Evolutionary conservation across 2,329 filamentous ascomycete species (phyloP).

Genomic region (Camptophora hylomeconis): DNA sequence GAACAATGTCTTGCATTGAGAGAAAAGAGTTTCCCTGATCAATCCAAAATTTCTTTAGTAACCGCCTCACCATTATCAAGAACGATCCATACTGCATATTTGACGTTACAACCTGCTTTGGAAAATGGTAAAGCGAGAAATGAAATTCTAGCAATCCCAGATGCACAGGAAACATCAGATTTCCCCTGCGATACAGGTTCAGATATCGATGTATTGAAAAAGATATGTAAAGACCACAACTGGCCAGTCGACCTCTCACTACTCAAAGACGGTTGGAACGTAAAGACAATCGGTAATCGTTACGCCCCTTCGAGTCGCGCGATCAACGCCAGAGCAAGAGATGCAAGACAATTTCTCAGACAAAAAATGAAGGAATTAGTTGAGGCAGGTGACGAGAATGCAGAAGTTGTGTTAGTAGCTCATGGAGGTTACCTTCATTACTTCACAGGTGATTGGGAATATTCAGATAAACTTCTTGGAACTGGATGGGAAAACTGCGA

Average conservation of each 20-base stretch:
- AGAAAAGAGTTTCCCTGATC: conserved; percentile 39
- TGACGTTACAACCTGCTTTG: conserved; percentile 50
- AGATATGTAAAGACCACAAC: conserved; percentile 45
- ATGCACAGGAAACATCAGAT: conserved; percentile 65
- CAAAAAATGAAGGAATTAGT: conserved; percentile 46
- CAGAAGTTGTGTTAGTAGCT: conserved; percentile 61
- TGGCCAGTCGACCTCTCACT: conserved; percentile 48
- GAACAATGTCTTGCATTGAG: conserved; percentile 57
- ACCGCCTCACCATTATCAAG: conserved; percentile 66
- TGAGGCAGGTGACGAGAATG: conserved; percentile 37
- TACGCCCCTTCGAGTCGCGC: conserved; percentile 36
- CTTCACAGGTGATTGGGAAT: conserved; percentile 68
- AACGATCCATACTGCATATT: conserved; percentile 65
- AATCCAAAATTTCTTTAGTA: conserved; percentile 43
- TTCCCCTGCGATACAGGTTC: conserved; percentile 67
- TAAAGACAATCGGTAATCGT: conserved; percentile 39
- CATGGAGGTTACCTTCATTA: conserved; percentile 80
- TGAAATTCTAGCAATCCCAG: conserved; percentile 54
- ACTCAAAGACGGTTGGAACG: conserved; percentile 57
- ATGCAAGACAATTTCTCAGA: conserved; percentile 46
- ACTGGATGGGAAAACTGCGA: conserved; percentile 67
- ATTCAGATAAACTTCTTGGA: conserved; percentile 23
- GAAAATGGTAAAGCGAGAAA: conserved; percentile 31
- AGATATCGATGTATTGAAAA: conserved; percentile 38
- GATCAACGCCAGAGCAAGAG: conserved; percentile 48